A percentile compares a stretch with the other conserved stretches of the same genome.
These are phyloP conservation scores for Pogostemon cablin DNA, from an alignment of 257 asterid genomes.

Conservation along the genomic window DNA sequence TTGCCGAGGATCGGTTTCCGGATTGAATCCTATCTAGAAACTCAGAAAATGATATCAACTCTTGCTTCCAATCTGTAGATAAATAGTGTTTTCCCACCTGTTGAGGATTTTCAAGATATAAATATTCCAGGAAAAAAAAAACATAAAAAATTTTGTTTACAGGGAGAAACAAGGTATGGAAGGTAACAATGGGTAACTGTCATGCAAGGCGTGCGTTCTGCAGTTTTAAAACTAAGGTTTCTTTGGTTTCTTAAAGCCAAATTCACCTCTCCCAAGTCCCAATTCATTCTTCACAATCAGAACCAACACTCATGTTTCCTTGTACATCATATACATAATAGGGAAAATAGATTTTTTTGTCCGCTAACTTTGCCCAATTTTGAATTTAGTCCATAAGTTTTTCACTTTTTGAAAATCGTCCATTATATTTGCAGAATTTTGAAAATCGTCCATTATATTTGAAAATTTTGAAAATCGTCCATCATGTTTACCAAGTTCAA, in stretches of 20 bases:
- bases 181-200: neutral
- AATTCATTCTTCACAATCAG: slow-evolving; percentile 2
- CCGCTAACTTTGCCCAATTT: too few relatives aligned
- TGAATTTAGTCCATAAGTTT: too few relatives aligned
- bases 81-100: slow-evolving; percentile 51
- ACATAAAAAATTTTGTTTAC: neutral
- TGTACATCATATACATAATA: neutral
- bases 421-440: too few relatives aligned
- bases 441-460: too few relatives aligned
- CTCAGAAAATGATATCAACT: slow-evolving; percentile 86
- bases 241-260: too few relatives aligned
- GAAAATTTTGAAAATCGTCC: too few relatives aligned
- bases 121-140: neutral
- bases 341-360: too few relatives aligned
- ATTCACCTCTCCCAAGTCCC: neutral
- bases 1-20: slow-evolving; percentile 44
- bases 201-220: neutral
- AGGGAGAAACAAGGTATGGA: neutral
- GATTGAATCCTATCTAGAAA: slow-evolving; percentile 80
- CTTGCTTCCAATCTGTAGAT: slow-evolving; percentile 57
- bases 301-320: neutral
- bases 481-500: too few relatives aligned
- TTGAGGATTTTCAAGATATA: slow-evolving; percentile 1
- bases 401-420: too few relatives aligned
- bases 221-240: neutral